Conservation (phyloP, 495 filamentous ascomycete species). For the Aspergillus heteromorphus region DNA sequence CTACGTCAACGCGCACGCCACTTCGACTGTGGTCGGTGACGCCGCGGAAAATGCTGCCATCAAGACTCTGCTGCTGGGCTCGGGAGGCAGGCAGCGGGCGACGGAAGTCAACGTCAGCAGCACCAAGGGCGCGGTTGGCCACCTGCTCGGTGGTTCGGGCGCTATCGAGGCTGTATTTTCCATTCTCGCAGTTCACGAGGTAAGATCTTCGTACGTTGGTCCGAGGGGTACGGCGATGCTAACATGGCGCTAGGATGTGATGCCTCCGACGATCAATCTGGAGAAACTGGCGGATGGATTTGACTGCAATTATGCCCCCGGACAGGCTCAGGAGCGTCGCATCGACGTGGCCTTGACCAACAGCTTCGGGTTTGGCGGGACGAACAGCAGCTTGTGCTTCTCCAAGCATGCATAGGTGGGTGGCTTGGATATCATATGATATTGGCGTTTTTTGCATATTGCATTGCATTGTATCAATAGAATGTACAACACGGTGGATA, state of each 20-base stretch:
- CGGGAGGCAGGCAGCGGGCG: conserved; percentile 57
- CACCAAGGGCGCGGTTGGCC: conserved; percentile 89
- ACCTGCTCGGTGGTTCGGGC: conserved; percentile 86
- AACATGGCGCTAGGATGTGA: conserved; percentile 51
- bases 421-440: not conserved
- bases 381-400: conserved; percentile 89
- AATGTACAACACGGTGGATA: not conserved
- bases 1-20: conserved; percentile 96
- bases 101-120: conserved; percentile 76
- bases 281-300: conserved; percentile 62
- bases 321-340: conserved; percentile 57
- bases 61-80: conserved; percentile 66
- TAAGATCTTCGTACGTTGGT: conserved; percentile 45
- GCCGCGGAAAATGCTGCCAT: conserved; percentile 84
- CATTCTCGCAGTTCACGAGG: conserved; percentile 69
- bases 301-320: conserved; percentile 82
- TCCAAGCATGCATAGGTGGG: conserved; percentile 19
- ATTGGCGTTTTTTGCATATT: not conserved
- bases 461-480: conserved; percentile 1
- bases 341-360: conserved; percentile 82
- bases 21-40: conserved; percentile 79
- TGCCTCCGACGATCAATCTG: conserved; percentile 88
- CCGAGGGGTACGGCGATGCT: conserved; percentile 8
- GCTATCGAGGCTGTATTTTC: conserved; percentile 84
- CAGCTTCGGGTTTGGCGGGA: conserved; percentile 97